These are phyloP conservation scores for Acephala macrosclerotiorum DNA, from an alignment of 2,329 filamentous ascomycete genomes.

Conservation along the genomic window DNA sequence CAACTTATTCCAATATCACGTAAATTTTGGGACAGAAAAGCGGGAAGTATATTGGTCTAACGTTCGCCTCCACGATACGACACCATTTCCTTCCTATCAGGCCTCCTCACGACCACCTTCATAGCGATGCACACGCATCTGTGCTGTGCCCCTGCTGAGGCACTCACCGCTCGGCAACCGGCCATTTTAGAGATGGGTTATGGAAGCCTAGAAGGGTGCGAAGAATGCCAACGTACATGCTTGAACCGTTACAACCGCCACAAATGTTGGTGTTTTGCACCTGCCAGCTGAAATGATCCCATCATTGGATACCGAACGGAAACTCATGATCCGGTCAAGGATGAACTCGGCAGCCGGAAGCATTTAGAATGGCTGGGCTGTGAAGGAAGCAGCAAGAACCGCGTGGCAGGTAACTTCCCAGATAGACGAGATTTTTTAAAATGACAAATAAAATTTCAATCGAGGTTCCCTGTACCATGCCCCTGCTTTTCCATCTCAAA, in stretches of 20 bases:
- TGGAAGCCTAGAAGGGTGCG: background rate
- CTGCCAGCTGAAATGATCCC: background rate
- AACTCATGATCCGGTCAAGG: slow-evolving; percentile 1
- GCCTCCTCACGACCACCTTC: background rate
- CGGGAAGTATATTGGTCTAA: background rate
- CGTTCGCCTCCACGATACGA: background rate
- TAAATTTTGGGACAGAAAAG: background rate
- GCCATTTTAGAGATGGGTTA: background rate
- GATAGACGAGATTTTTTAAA: slow-evolving; percentile 4
- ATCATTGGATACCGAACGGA: slow-evolving; percentile 4
- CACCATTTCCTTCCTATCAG: background rate
- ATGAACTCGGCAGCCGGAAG: slow-evolving; percentile 3
- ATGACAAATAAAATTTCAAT: background rate
- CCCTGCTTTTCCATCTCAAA: background rate
- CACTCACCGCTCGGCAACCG: background rate
- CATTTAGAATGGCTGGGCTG: background rate
- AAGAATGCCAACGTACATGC: background rate
- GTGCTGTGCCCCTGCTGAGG: background rate
- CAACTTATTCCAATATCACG: background rate
- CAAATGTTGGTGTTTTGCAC: background rate
- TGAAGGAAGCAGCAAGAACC: slow-evolving; percentile 10
- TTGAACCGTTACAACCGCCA: background rate
- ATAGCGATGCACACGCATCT: background rate
- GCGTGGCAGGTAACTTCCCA: background rate
- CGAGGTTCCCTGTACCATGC: background rate